A percentile compares a stretch with the other conserved stretches of the same genome.
Evolutionary conservation across 768 basidiomycete genomes (phyloP).

Genomic region (Pholiota conissans): DNA sequence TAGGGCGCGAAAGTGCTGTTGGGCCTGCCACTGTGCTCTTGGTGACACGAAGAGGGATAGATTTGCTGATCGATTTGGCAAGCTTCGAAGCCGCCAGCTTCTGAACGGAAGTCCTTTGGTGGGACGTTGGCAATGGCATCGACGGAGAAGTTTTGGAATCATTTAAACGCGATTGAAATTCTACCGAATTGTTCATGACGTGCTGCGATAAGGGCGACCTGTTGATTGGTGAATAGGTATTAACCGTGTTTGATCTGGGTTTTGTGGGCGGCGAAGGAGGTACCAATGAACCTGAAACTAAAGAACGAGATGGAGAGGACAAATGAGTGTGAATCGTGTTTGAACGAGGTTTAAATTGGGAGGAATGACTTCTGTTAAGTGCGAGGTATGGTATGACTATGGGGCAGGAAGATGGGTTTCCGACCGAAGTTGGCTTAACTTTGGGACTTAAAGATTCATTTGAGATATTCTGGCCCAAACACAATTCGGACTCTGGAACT

Average conservation of each 20-base stretch:
- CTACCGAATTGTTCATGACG: conserved; percentile 12
- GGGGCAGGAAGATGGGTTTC: background rate
- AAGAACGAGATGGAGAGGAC: conserved; percentile 7
- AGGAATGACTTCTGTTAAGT: background rate
- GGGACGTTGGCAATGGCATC: background rate
- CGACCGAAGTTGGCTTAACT: background rate
- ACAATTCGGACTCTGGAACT: background rate
- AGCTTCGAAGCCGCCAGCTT: conserved; percentile 1
- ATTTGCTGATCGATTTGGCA: no score
- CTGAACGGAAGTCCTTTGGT: background rate
- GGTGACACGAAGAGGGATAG: conserved; percentile 6
- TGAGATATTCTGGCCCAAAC: background rate
- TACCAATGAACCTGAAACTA: conserved; percentile 5
- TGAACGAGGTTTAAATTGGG: conserved; percentile 13
- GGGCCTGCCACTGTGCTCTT: conserved; percentile 1
- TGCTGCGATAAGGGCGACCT: conserved; percentile 21
- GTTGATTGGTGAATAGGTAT: conserved; percentile 17
- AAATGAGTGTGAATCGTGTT: conserved; percentile 11
- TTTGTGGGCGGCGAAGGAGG: conserved; percentile 8
- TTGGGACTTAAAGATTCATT: background rate
- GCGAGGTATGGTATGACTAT: background rate
- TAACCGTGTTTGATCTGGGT: conserved; percentile 23
- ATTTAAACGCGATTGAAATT: background rate
- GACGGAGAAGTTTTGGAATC: background rate
- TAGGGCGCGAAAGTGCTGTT: background rate